Evolutionary conservation across 495 filamentous ascomycete genomes (phyloP).

Genomic region (Lasiosphaeris hirsuta): DNA sequence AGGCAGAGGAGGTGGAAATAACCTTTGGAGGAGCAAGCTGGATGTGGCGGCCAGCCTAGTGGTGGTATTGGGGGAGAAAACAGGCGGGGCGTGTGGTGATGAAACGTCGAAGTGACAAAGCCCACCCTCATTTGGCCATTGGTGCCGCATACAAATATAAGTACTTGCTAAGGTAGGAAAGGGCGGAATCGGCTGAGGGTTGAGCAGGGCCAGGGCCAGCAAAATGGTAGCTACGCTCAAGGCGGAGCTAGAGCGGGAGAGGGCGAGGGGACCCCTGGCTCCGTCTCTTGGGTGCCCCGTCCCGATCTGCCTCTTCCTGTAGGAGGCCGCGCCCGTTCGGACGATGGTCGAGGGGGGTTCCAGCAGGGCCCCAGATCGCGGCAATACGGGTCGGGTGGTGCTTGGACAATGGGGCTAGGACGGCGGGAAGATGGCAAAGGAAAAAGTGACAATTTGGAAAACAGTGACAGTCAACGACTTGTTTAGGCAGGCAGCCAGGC

Average conservation of each 20-base stretch:
- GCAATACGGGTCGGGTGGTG: constrained; percentile 7
- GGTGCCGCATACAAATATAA: constrained; percentile 33
- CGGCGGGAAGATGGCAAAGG: constrained; percentile 11
- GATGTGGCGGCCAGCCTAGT: constrained; percentile 52
- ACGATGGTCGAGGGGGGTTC: not conserved
- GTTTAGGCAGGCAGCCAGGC: constrained; percentile 30
- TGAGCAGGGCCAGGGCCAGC: constrained; percentile 17
- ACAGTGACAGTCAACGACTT: constrained; percentile 24
- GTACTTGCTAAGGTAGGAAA: constrained; percentile 30
- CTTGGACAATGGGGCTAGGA: constrained; percentile 12
- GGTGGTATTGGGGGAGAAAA: constrained; percentile 35
- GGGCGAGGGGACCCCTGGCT: constrained; percentile 33
- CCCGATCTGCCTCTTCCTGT: constrained; percentile 22
- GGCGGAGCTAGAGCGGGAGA: constrained; percentile 32
- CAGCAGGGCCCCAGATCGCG: constrained; percentile 9
- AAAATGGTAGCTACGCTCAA: constrained; percentile 22
- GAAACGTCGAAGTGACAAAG: constrained; percentile 48
- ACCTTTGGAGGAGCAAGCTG: constrained; percentile 50
- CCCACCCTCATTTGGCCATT: constrained; percentile 48
- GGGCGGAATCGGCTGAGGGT: constrained; percentile 26
- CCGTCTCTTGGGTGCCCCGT: constrained; percentile 25
- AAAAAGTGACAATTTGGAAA: constrained; percentile 24
- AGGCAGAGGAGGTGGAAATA: constrained; percentile 42
- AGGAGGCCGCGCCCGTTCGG: constrained; percentile 16
- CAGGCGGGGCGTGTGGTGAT: constrained; percentile 47